phyloP scores from a whole-genome alignment of 192 early-diverging fungal species.

The Coemansia nantahalensis region DNA sequence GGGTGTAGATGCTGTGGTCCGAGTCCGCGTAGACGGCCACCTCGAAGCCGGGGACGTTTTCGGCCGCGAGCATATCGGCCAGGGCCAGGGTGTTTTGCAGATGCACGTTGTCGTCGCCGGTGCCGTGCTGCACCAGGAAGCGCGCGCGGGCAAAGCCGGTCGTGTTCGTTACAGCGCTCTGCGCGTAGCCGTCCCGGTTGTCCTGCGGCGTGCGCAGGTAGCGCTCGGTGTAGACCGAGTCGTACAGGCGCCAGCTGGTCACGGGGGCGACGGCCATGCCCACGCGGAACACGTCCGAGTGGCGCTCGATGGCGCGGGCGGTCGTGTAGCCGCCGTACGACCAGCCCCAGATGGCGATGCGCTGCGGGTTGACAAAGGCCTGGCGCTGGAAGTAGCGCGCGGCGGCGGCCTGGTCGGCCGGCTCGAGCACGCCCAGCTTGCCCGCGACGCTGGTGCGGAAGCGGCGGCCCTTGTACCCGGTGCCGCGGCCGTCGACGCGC shows the following conservation, averaged over 20 bases:
- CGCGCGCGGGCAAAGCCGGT: slow-evolving; percentile 73
- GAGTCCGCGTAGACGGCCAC: slow-evolving; percentile 89
- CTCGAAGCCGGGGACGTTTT: slow-evolving; percentile 71
- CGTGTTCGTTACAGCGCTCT: slow-evolving; percentile 74
- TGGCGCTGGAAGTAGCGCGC: slow-evolving; percentile 63
- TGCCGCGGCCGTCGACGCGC: slow-evolving; percentile 86
- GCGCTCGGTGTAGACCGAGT: slow-evolving; percentile 94
- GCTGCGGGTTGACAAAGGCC: slow-evolving; percentile 74
- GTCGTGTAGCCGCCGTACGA: slow-evolving; percentile 92
- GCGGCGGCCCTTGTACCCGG: slow-evolving; percentile 78
- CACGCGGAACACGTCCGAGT: slow-evolving; percentile 75
- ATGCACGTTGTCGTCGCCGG: slow-evolving; percentile 90
- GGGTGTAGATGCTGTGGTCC: slow-evolving; percentile 80
- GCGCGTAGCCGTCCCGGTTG: slow-evolving; percentile 77
- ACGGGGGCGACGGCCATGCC: slow-evolving; percentile 97
- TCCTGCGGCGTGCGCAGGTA: slow-evolving; percentile 87
- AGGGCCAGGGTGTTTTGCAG: slow-evolving; percentile 86
- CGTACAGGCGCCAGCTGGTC: slow-evolving; percentile 85
- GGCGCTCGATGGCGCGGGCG: slow-evolving; percentile 77
- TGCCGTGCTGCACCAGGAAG: slow-evolving; percentile 88
- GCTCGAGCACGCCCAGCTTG: slow-evolving; percentile 79
- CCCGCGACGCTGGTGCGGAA: slow-evolving; percentile 74
- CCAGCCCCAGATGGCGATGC: slow-evolving; percentile 97
- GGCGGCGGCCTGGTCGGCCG: slow-evolving; percentile 83
- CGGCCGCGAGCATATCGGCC: slow-evolving; percentile 71